A percentile compares a stretch with the other conserved stretches of the same genome.
These are phyloP conservation scores for Rhododendron mucronatum DNA, from an alignment of 148 eudicot species.

Conservation along the genomic window DNA sequence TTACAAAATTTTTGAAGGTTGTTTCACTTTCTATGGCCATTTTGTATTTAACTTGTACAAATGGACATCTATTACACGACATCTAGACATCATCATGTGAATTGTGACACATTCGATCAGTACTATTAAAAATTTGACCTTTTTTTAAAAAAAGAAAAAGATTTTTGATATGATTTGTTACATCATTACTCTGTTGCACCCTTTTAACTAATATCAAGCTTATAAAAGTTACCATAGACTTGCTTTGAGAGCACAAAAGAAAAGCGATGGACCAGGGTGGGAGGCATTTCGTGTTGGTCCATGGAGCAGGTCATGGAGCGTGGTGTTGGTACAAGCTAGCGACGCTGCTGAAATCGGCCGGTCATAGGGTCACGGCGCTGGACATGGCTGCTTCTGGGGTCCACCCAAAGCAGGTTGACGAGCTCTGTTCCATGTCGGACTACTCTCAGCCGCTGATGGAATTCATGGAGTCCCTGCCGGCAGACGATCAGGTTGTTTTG, in stretches of 20 bases:
- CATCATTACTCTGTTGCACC: not conserved
- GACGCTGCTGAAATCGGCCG: slow-evolving; percentile 19
- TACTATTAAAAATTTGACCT: too few species aligned
- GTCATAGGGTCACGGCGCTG: slow-evolving; percentile 28
- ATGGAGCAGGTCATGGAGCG: slow-evolving; percentile 42
- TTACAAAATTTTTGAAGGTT: too few species aligned
- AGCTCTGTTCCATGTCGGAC: slow-evolving; percentile 18
- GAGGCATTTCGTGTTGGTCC: slow-evolving; percentile 39
- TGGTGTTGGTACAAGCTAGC: slow-evolving; percentile 48
- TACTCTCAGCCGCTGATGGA: slow-evolving; percentile 22
- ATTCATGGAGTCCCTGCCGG: slow-evolving; percentile 14
- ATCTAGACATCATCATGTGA: too few species aligned
- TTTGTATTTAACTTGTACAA: too few species aligned
- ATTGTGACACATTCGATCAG: too few species aligned
- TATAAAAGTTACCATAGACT: too few species aligned
- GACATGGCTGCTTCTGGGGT: slow-evolving; percentile 34
- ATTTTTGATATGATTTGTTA: too few species aligned
- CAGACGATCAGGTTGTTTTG: slow-evolving; percentile 21
- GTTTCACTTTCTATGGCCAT: too few species aligned
- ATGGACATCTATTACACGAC: too few species aligned
- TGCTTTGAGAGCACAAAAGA: not conserved
- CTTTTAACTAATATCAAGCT: not conserved
- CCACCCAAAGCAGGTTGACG: slow-evolving; percentile 14
- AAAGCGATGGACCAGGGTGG: not conserved
- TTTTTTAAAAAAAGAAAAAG: too few species aligned